phyloP scores from a whole-genome alignment of 306 rosid genomes.

The Cicer judaicum region DNA sequence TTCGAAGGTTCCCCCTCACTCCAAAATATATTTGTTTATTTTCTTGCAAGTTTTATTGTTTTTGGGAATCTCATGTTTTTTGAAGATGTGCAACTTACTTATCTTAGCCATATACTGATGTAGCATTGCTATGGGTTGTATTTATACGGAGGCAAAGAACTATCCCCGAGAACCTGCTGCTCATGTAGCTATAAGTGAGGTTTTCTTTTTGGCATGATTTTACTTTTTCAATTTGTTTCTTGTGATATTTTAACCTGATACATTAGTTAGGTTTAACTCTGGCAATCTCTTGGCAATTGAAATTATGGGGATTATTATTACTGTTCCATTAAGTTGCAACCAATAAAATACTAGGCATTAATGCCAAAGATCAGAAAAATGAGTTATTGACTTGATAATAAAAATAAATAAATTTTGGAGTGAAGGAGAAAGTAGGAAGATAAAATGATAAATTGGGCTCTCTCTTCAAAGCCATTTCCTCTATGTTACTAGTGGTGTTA shows the following conservation, averaged over 20 bases:
- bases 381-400: background rate
- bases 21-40: conserved; percentile 26
- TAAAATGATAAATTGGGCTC: conserved; percentile 2
- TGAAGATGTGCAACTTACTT: conserved; percentile 46
- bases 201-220: conserved; percentile 42
- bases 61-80: conserved; percentile 18
- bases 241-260: conserved; percentile 20
- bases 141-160: conserved; percentile 90
- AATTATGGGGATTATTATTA: background rate
- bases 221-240: conserved; percentile 35
- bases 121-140: conserved; percentile 97
- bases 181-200: conserved; percentile 97
- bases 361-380: conserved; percentile 35
- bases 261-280: conserved; percentile 21
- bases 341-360: conserved; percentile 23
- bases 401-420: conserved; percentile 15
- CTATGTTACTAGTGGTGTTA: conserved; percentile 17
- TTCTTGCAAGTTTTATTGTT: conserved; percentile 32
- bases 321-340: conserved; percentile 25
- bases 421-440: background rate
- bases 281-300: conserved; percentile 31
- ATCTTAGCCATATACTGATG: conserved; percentile 45
- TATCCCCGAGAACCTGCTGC: conserved; percentile 99
- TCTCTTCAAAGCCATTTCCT: conserved; percentile 17
- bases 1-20: conserved; percentile 62